Evolutionary conservation across 2,329 filamentous ascomycete species (phyloP).

Genomic region (Talaromyces sp.): DNA sequence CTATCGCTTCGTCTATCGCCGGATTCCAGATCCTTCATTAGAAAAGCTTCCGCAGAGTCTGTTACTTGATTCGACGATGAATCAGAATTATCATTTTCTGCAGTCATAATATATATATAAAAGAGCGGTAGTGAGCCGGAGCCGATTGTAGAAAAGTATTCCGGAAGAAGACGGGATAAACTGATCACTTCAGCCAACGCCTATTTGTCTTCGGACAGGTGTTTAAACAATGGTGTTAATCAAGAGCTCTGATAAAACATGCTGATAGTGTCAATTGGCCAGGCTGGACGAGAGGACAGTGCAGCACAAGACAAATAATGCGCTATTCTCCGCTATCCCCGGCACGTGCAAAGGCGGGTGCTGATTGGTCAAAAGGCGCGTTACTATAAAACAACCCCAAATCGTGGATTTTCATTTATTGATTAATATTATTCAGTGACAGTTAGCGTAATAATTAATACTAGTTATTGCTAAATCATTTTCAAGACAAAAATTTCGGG

Average conservation of each 20-base stretch:
- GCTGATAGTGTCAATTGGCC: not conserved
- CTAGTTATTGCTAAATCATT: not conserved
- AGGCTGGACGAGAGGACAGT: not conserved
- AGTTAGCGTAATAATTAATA: not conserved
- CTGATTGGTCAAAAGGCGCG: not conserved
- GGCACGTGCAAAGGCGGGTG: not conserved
- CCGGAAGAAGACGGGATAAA: not conserved
- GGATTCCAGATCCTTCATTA: constrained; percentile 12
- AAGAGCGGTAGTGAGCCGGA: not conserved
- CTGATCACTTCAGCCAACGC: not conserved
- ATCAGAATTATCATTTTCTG: not conserved
- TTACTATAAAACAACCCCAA: not conserved
- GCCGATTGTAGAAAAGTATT: not conserved
- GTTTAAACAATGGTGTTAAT: not conserved
- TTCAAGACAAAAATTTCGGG: not conserved
- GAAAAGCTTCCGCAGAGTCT: not conserved
- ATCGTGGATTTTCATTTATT: not conserved
- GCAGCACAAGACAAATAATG: not conserved
- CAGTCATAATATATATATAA: not conserved
- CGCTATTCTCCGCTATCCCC: not conserved
- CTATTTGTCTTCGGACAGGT: not conserved
- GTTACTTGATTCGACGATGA: not conserved
- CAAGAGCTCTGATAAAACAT: not conserved
- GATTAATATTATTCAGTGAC: not conserved
- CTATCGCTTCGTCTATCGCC: constrained; percentile 1